These are phyloP conservation scores for Oryza meridionalis DNA, from an alignment of 176 grass and related monocot genomes.

Conservation along the genomic window DNA sequence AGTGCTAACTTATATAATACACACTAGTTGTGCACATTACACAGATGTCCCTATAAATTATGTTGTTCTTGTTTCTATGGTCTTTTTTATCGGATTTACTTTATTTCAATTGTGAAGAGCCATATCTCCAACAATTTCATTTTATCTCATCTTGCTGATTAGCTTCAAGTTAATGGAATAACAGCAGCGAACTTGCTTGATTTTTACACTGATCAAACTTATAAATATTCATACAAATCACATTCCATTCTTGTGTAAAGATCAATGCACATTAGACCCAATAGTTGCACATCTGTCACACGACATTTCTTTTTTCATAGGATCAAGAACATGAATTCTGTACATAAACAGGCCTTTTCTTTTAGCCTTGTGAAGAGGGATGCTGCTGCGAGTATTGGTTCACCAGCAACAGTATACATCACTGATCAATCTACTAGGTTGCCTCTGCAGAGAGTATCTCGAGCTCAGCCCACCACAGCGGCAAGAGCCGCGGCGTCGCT, in stretches of 20 bases:
- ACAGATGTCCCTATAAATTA: too few relatives aligned
- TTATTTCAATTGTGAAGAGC: not conserved
- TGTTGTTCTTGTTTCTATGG: not conserved
- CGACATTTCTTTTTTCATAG: slow-evolving; percentile 1
- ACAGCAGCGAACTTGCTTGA: slow-evolving; percentile 14
- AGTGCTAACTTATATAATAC: not conserved
- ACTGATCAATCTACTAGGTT: slow-evolving; percentile 45
- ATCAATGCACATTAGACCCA: slow-evolving; percentile 19
- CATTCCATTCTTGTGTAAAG: slow-evolving; percentile 35
- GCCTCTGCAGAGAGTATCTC: slow-evolving; percentile 86
- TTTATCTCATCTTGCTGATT: not conserved
- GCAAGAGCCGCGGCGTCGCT: slow-evolving; percentile 73
- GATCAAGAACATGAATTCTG: slow-evolving; percentile 27
- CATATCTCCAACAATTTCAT: not conserved
- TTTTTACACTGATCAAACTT: slow-evolving; percentile 3
- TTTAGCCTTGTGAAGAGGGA: slow-evolving; percentile 4
- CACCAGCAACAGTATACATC: slow-evolving; percentile 28
- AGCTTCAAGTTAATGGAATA: not conserved
- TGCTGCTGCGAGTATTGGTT: slow-evolving; percentile 32
- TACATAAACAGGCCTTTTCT: not conserved
- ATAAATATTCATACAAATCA: slow-evolving; percentile 22
- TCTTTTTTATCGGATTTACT: not conserved
- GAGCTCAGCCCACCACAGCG: slow-evolving; percentile 98
- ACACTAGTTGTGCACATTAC: too few relatives aligned
- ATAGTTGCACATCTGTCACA: not conserved